Conservation (phyloP, 1,284 basidiomycete genomes). For the Naganishia albida region DNA sequence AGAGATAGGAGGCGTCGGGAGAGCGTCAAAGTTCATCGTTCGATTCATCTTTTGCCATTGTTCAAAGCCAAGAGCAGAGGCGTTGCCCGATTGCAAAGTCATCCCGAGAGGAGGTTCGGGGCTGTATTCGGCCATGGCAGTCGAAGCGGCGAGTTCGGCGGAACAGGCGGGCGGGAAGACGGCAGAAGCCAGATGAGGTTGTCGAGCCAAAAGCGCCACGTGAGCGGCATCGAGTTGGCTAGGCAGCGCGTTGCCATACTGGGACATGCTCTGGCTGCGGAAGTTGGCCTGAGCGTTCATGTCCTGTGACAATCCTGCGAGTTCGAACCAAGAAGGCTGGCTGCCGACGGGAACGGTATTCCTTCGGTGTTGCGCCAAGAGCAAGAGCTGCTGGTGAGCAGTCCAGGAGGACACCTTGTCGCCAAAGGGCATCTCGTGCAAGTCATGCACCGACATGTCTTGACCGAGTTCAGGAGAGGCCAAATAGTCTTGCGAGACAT, state of each 20-base stretch:
- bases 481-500: background rate
- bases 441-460: background rate
- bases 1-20: constrained; percentile 18
- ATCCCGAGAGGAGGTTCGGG: constrained; percentile 6
- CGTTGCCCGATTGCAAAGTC: background rate
- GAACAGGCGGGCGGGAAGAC: constrained; percentile 33
- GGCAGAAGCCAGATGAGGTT: constrained; percentile 35
- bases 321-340: constrained; percentile 21
- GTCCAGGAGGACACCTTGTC: constrained; percentile 34
- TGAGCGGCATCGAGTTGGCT: constrained; percentile 29
- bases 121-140: constrained; percentile 22
- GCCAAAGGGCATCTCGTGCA: constrained; percentile 10
- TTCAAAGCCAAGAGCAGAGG: constrained; percentile 13
- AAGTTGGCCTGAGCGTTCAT: background rate
- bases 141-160: constrained; percentile 26
- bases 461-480: constrained; percentile 2
- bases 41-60: constrained; percentile 38
- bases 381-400: constrained; percentile 18
- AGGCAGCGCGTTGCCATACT: constrained; percentile 13
- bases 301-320: constrained; percentile 10
- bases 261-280: constrained; percentile 13
- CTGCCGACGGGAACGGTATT: background rate
- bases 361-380: constrained; percentile 16
- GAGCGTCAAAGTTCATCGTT: constrained; percentile 11
- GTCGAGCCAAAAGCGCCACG: constrained; percentile 29